Evolutionary conservation across 768 basidiomycete genomes (phyloP), one percentile per base, ranked within the genome.

Genomic region (Cyclocybe aegerita): DNA sequence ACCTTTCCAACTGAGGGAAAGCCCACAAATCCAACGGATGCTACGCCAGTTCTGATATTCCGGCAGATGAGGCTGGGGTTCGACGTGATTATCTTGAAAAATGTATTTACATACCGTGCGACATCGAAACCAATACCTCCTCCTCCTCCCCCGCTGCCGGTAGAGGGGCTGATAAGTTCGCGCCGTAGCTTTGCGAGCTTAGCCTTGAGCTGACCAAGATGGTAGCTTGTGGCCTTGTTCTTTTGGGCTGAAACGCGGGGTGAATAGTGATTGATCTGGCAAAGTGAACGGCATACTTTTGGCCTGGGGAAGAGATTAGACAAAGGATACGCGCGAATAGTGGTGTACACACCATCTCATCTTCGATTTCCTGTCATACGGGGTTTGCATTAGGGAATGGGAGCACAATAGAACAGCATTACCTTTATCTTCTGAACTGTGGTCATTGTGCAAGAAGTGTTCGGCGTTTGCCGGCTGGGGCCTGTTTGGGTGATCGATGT

Each of bases 1-100:
- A 86, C 93, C 81, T 95, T 95, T 69, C 93, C 93, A 11, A 95
- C 93, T n/a, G 92, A 94, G 15, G 93, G 93, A 66, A 94, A 88
- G 17, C 90, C 87, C 39, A 88, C 85, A 62, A 96, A 97, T 30
- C 95, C 95, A 30, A 98, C 94, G 29, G 94, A 93, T 14, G 96
- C 97, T 60, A 99, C 88, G 67, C 97, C 97, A 12, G 97, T 99
- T 67, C 93, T 79, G 50, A 42, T 47, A 9, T 12, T 39, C 16
- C 34, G 17, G 40, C 23, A 45, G 30, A 29, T 9, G 14, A n/a
- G 0, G 12, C 42, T 47, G 15, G 14, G 9, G 14, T 34, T 40
- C 16, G 40, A 29, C 40, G 46, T 36, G 14, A 40, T 36, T 15
- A 9, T 11, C 36, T 50, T 43, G 38, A 35, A 50, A n/a, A 49